phyloP scores from a whole-genome alignment of 495 filamentous ascomycete species.

The Penicillium chermesinum region DNA sequence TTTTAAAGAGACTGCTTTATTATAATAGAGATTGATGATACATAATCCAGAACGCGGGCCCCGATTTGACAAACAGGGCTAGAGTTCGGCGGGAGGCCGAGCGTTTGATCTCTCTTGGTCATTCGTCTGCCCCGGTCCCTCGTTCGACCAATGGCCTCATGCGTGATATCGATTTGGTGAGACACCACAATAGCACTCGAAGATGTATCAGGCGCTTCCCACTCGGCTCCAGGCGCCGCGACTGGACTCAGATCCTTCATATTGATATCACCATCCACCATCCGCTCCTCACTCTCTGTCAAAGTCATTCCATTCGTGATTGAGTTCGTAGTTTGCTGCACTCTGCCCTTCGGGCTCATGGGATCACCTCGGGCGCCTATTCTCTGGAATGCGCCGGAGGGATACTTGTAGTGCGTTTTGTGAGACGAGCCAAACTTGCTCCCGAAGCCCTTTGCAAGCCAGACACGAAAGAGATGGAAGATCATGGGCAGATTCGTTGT shows the following conservation, averaged over 20 bases:
- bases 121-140: slow-evolving; percentile 2
- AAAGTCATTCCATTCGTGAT: slow-evolving; percentile 42
- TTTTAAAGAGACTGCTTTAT: too few species aligned
- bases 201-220: not conserved
- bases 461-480: slow-evolving; percentile 44
- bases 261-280: slow-evolving; percentile 33
- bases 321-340: slow-evolving; percentile 37
- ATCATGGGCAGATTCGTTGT: slow-evolving; percentile 51
- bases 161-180: slow-evolving; percentile 22
- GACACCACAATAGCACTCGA: slow-evolving; percentile 24
- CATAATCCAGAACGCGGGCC: too few species aligned
- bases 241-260: slow-evolving; percentile 29
- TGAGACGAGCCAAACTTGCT: slow-evolving; percentile 26
- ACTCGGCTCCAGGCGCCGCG: not conserved
- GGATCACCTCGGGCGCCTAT: slow-evolving; percentile 26
- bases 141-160: slow-evolving; percentile 9
- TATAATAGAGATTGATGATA: too few species aligned
- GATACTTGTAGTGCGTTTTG: slow-evolving; percentile 18
- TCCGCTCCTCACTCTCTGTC: slow-evolving; percentile 48
- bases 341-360: slow-evolving; percentile 37
- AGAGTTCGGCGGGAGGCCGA: too few species aligned
- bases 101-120: too few species aligned
- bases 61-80: too few species aligned
- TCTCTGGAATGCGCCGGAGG: slow-evolving; percentile 14
- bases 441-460: slow-evolving; percentile 35